Conservation (phyloP, 1,284 basidiomycete species). For the Cerioporus squamosus region DNA sequence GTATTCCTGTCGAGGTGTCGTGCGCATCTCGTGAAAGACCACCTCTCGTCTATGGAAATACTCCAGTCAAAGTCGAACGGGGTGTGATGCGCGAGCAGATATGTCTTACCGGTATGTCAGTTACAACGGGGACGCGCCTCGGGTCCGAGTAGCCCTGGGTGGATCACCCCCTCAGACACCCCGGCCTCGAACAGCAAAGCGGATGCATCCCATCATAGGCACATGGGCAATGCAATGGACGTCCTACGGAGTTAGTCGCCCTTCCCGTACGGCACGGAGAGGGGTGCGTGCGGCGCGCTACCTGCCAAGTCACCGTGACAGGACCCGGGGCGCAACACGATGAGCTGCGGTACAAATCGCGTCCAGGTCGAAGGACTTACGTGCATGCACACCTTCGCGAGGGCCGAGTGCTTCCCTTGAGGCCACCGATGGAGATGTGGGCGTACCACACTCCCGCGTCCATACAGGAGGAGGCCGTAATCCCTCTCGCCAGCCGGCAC, state of each 20-base stretch:
- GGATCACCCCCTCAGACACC: not conserved
- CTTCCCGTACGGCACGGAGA: not conserved
- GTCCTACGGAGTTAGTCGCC: not conserved
- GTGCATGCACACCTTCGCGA: no score
- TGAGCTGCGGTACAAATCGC: not conserved
- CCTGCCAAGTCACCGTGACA: conserved; percentile 16
- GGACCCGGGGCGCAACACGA: not conserved
- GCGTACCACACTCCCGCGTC: conserved; percentile 13
- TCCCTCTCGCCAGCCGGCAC: conserved; percentile 14
- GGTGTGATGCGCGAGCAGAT: no score
- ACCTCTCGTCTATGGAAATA: not conserved
- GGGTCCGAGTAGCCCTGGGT: not conserved
- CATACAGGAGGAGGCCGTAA: conserved; percentile 15
- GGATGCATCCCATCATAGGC: not conserved
- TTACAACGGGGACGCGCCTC: not conserved
- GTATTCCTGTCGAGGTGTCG: no score
- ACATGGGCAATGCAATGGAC: not conserved
- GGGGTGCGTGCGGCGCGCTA: not conserved
- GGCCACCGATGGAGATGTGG: not conserved
- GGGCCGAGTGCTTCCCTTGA: not conserved
- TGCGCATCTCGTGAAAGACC: not conserved
- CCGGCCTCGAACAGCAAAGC: no score
- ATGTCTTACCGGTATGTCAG: not conserved
- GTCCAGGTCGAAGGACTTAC: not conserved
- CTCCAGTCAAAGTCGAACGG: not conserved